Conservation (phyloP, 1,284 basidiomycete species). For the Marasmius tenuissimus region DNA sequence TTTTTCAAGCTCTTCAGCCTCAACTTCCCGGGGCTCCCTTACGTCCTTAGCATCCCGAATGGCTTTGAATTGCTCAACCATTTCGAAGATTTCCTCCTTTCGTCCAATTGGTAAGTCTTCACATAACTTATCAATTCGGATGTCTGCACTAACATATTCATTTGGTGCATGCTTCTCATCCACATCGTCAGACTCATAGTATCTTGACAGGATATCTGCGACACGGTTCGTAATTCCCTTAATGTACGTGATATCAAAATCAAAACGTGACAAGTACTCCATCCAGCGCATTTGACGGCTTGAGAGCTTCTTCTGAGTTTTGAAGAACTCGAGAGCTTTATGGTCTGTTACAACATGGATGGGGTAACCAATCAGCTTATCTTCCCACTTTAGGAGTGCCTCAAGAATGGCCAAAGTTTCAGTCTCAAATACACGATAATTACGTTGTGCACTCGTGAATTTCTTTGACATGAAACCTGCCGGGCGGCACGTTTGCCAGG, state of each 20-base stretch:
- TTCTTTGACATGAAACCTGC: slow-evolving; percentile 42
- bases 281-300: slow-evolving; percentile 8
- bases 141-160: neutral
- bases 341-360: slow-evolving; percentile 12
- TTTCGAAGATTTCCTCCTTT: neutral
- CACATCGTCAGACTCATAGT: slow-evolving; percentile 4
- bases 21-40: too few relatives aligned
- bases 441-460: slow-evolving; percentile 34
- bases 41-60: too few relatives aligned
- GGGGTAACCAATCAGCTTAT: slow-evolving; percentile 24
- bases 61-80: too few relatives aligned
- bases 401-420: slow-evolving; percentile 30
- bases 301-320: slow-evolving; percentile 4
- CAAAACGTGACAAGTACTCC: slow-evolving; percentile 8
- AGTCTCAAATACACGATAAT: slow-evolving; percentile 34
- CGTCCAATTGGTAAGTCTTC: slow-evolving; percentile 13
- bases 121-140: neutral
- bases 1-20: too few relatives aligned
- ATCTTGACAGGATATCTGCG: slow-evolving; percentile 6
- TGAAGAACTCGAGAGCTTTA: slow-evolving; percentile 3
- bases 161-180: neutral
- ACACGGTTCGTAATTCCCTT: slow-evolving; percentile 7
- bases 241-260: slow-evolving; percentile 9
- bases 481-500: slow-evolving; percentile 33
- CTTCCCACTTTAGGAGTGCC: slow-evolving; percentile 29